These are phyloP conservation scores for Datura wrightii DNA, from an alignment of 257 asterid genomes.

Conservation along the genomic window DNA sequence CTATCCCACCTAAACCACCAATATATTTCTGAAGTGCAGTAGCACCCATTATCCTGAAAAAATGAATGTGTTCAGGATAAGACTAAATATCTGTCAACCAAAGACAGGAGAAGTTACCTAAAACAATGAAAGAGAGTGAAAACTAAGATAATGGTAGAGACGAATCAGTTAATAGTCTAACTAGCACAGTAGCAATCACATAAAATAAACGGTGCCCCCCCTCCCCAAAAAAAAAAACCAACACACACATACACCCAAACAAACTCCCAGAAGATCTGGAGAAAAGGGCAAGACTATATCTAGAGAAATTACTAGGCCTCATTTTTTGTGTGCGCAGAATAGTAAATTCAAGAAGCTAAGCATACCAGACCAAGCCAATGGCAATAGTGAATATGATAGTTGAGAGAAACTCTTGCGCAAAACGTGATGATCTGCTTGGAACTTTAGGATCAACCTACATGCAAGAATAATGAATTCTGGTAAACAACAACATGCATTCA, in stretches of 20 bases:
- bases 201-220: not conserved
- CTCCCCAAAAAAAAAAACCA: not conserved
- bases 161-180: conserved; percentile 7
- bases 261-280: not conserved
- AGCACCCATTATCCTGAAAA: conserved; percentile 73
- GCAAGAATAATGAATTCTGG: conserved; percentile 32
- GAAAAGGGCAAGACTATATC: not conserved
- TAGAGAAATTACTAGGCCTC: conserved; percentile 22
- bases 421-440: conserved; percentile 71
- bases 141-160: not conserved
- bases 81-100: not conserved
- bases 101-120: conserved; percentile 24
- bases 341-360: conserved; percentile 24
- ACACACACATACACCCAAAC: not conserved
- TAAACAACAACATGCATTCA: conserved; percentile 14
- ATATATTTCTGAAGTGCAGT: conserved; percentile 93
- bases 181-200: not conserved
- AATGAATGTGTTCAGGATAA: conserved; percentile 34
- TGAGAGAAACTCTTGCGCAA: conserved; percentile 78
- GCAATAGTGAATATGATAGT: conserved; percentile 81
- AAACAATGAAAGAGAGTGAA: conserved; percentile 22
- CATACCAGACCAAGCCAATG: conserved; percentile 88
- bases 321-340: not conserved
- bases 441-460: conserved; percentile 85
- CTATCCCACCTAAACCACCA: conserved; percentile 95